Evolutionary conservation across 106 monocot genomes (phyloP).

Genomic region (Platanthera guangdongensis): DNA sequence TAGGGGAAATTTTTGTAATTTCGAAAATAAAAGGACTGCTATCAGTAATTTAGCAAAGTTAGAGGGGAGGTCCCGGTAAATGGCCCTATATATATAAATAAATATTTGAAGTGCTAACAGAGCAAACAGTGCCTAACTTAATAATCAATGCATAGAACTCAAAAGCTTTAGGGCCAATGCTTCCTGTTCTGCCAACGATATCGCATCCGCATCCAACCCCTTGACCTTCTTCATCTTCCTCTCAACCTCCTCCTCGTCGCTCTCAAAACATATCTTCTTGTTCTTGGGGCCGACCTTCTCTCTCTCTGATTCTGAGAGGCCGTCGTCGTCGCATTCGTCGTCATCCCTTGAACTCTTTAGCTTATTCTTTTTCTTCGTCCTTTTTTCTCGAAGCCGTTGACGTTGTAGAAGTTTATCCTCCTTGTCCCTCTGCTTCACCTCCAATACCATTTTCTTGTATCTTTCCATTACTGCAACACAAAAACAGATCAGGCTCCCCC

Average conservation of each 20-base stretch:
- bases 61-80: too few relatives aligned
- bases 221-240: conserved; percentile 9
- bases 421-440: conserved; percentile 53
- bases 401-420: conserved; percentile 60
- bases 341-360: conserved; percentile 49
- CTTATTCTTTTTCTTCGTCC: conserved; percentile 61
- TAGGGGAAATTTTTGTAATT: too few relatives aligned
- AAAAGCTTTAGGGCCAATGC: conserved; percentile 69
- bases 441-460: conserved; percentile 46
- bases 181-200: conserved; percentile 58
- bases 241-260: conserved; percentile 27
- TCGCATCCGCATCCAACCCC: conserved; percentile 11
- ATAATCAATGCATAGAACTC: conserved; percentile 54
- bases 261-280: conserved; percentile 44
- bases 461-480: conserved; percentile 37
- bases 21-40: too few relatives aligned
- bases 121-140: neutral
- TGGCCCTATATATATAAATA: too few relatives aligned
- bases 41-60: too few relatives aligned
- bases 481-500: too few relatives aligned
- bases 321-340: conserved; percentile 19
- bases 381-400: conserved; percentile 46
- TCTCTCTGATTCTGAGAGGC: conserved; percentile 23
- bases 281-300: conserved; percentile 14
- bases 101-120: neutral